Base-by-base conservation (phyloP, 805 yeast species). In the Candida succiphila region DNA sequence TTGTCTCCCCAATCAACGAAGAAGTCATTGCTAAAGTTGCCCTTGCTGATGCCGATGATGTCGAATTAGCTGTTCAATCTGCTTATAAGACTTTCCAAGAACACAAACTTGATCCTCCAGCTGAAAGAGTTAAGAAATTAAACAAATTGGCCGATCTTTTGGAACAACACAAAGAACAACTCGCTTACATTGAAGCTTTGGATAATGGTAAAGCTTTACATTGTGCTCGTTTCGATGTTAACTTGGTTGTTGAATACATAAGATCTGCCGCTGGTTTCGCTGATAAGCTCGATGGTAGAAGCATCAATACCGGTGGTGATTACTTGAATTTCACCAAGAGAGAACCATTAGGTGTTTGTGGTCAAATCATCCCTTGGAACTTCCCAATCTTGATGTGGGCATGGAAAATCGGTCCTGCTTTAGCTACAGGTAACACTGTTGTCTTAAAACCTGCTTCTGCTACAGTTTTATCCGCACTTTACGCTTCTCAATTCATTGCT, bases 341-440 rank as follows among this genome's bases (percentile, higher is more conserved):
- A 55, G 87, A 79, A 56, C 88, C 89, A 45, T 57, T 80, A 43
- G 89, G 88, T 55, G 82, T 80, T 26, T 79, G 86, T 63, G 89
- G 88, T 44, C 86, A 78, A 57, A 79, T 81, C 42, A 80, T 81
- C 41, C 88, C 89, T 54, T 81, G 88, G 88, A 81, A 81, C 56
- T 81, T 81, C 72, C 89, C 89, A 47, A 59, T 81, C 42, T 67
- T 81, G 65, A 80, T 81, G 83, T 67, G 77, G 56, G 59, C 82
- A 28, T 81, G 89, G 89, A 81, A 81, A 54, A 63, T 81, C 38
- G 85, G 81, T 34, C 88, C 89, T 30, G 85, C 84, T 40, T 62
- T 79, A 48, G 82, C 82, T 33, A 74, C 86, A 44, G 86, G 86
- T 61, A 78, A 79, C 64, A 74, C 83, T 33, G 64, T 75, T 44